Evolutionary conservation across 768 basidiomycete genomes (phyloP), one percentile per base, ranked within the genome.

Genomic region (Trametes coccinea): DNA sequence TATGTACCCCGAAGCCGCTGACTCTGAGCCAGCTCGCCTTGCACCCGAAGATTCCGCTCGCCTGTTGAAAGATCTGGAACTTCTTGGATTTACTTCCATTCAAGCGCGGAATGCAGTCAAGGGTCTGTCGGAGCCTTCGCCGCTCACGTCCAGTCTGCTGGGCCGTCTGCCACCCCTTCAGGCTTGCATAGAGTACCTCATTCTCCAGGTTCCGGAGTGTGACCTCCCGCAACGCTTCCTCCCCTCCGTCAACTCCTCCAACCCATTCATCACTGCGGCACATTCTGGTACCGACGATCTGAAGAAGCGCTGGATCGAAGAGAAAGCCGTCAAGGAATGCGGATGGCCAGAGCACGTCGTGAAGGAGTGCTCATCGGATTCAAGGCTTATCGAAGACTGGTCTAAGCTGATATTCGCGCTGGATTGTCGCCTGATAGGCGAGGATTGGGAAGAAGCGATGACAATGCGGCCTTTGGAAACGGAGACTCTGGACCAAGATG

Each of bases 201-300:
- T 96, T 47, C 79, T 96, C 22, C 84, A 92, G 67, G 71, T 91
- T 5, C 90, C 94, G 0, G 95, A 98, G 76, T 88, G 91, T 59
- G 94, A 96, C 67, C 81, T 97, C 4, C 95, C 95, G 0, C 70
- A 78, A 52, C 82, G 83, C 30, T 92, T 93, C 71, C 73, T 90
- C 14, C 84, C 88, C 4, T 71, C 78, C 9, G 73, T 73, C n/a
- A 88, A 86, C 66, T 84, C 88, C 2, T 90, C 88, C 0, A 81
- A 84, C 66, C 77, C 90, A 0, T 90, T 92, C 70, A 74, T 92
- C 61, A 84, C 84, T 13, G 82, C 86, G 3, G 77, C 79, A 3
- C 86, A 90, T 72, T 78, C 84, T 17, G 88, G 89, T 0, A 73
- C 75, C 3, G 83, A 84, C 48, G 80, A 85, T 64, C 72, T 95